Evolutionary conservation across 768 basidiomycete species (phyloP), one percentile per base, ranked within the genome.

Genomic region (Lactarius pseudohatsudake): DNA sequence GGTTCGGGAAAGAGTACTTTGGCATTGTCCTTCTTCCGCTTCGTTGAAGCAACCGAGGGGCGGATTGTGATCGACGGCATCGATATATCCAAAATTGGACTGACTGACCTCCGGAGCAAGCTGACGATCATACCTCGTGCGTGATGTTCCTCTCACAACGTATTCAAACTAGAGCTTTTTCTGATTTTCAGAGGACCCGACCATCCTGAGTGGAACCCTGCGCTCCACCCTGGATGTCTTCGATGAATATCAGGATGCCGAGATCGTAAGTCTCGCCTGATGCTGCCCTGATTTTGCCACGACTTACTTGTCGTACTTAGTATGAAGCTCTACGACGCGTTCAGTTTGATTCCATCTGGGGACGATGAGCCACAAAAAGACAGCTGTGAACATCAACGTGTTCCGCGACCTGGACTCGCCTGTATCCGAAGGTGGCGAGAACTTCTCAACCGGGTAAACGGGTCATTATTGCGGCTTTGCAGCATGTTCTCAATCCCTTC

Each of bases 141-240:
- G 86, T 77, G 16, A 45, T 15, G 5, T 18, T 60, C 8, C 45
- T 45, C 15, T n/a, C 28, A 13, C 56, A n/a, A 20, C 30, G 13
- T 16, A n/a, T n/a, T 30, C 1, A 43, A 45, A 20, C 20, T 26
- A 5, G 2, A 28, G 43, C 67, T 13, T 68, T 32, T 57, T 22
- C 8, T 22, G 47, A 32, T 20, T 63, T 60, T 61, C 77, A 88
- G 92, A 96, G 87, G 94, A 96, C 72, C 94, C 94, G 0, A 91
- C 88, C 0, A 91, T 96, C 69, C 75, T 95, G 70, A 92, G 90
- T 65, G 94, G 94, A 10, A 92, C 86, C 9, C 66, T 95, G 20
- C 85, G 92, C 40, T 88, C 90, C 0, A 89, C 92, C 0, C 79
- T 95, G 11, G 94, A 96, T 69, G 89, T 95, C 13, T 95, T 95